phyloP scores from a whole-genome alignment of 2,329 filamentous ascomycete species.

The Alternaria alternata region DNA sequence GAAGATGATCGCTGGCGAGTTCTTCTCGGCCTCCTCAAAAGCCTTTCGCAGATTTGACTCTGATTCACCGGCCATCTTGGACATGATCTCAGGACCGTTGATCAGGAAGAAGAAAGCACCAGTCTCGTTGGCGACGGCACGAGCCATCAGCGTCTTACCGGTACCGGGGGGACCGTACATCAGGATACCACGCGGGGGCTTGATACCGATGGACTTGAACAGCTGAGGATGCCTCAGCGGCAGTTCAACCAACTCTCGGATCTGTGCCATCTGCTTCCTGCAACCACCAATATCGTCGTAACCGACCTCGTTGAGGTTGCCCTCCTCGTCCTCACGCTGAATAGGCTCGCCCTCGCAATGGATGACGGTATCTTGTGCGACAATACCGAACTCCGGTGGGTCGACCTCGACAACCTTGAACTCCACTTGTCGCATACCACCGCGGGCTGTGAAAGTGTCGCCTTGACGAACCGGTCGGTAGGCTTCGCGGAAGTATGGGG shows the following conservation, averaged over 20 bases:
- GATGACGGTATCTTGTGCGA: slow-evolving; percentile 97
- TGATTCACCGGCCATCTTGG: slow-evolving; percentile 99
- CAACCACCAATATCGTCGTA: slow-evolving; percentile 99
- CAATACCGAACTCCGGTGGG: slow-evolving; percentile 97
- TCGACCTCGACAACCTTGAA: slow-evolving; percentile 99
- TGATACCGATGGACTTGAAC: slow-evolving; percentile 99
- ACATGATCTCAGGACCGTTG: slow-evolving; percentile 99
- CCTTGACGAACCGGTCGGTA: slow-evolving; percentile 97
- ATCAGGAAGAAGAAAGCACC: slow-evolving; percentile 99
- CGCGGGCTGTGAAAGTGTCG: slow-evolving; percentile 95
- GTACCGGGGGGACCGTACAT: slow-evolving; percentile 95
- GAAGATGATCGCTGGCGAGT: slow-evolving; percentile 98
- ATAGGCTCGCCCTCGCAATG: slow-evolving; percentile 98
- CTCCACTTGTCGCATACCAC: slow-evolving; percentile 98
- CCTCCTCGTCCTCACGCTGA: slow-evolving; percentile 98
- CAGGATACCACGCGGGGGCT: slow-evolving; percentile 96
- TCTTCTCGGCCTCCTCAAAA: slow-evolving; percentile 99
- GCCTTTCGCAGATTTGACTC: slow-evolving; percentile 98
- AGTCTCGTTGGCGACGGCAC: slow-evolving; percentile 98
- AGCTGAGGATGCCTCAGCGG: slow-evolving; percentile 96
- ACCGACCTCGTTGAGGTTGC: slow-evolving; percentile 98
- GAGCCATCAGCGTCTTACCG: slow-evolving; percentile 99
- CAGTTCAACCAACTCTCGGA: slow-evolving; percentile 97
- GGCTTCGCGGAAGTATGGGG: slow-evolving; percentile 98
- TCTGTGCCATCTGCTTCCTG: slow-evolving; percentile 99